Evolutionary conservation across 176 grass and related monocot genomes (phyloP), one percentile per base, ranked within the genome.

Genomic region (Musa itinerans): DNA sequence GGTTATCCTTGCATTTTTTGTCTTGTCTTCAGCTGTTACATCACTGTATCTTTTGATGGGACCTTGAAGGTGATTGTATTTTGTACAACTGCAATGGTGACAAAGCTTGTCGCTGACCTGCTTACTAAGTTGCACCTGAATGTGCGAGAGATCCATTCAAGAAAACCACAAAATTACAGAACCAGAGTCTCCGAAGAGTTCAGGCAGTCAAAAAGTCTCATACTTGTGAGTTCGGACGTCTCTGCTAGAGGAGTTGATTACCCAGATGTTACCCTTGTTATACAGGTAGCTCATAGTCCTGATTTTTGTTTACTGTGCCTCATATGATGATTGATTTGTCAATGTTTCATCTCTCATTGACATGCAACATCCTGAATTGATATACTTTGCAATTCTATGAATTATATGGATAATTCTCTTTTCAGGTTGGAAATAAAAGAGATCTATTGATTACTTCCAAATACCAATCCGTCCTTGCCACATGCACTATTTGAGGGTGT

Each of bases 211-310:
- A 98, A 98, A 70, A 88, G 94, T 61, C 82, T 98, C 48, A 93
- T 98, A 81, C 94, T 98, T 73, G 94, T 98, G 57, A 98, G 94
- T 72, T 98, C 94, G 73, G 94, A 98, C 69, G 94, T 98, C 54
- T 98, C 90, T 58, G 94, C 94, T 27, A 72, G 94, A 63, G 94
- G 94, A 55, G 88, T 98, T 76, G 94, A 98, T 93, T 98, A 98
- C 82, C 94, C 94, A 10, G 88, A 98, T 85, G 94, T 98, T 64
- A 98, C 94, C 65, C 88, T 98, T 71, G 94, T 98, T 80, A 66
- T 98, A 73, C 94, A 98, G 94, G 94, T 96, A 90, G 76, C 22
- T 17, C 21, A 48, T 19, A 50, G 16, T 0, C 34, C 19, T 49
- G 53, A 25, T 65, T 52, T 50, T 64, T 74, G 8, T 74, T 74